Conservation (phyloP, 2,329 filamentous ascomycete species). For the Aspergillus piperis region DNA sequence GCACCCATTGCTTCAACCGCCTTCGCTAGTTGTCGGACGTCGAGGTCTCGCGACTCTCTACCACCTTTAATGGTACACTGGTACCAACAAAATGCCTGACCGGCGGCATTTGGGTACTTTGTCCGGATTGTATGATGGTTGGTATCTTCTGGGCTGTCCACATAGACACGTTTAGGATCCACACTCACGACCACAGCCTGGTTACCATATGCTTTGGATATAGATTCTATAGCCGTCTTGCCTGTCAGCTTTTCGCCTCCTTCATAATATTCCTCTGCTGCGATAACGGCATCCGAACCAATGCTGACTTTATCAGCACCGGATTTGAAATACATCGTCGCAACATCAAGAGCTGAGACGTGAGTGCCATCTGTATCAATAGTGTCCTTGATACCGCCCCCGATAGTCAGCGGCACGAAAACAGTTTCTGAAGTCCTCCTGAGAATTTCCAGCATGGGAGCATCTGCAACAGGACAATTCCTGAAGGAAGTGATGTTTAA, state of each 20-base stretch:
- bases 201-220: conserved; percentile 88
- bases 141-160: conserved; percentile 67
- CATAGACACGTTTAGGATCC: conserved; percentile 89
- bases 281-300: conserved; percentile 88
- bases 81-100: conserved; percentile 89
- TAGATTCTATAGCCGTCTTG: conserved; percentile 91
- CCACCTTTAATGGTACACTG: conserved; percentile 96
- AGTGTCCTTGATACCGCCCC: conserved; percentile 92
- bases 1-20: conserved; percentile 96
- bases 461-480: conserved; percentile 86
- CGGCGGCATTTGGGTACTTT: conserved; percentile 66
- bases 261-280: conserved; percentile 86
- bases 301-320: conserved; percentile 98
- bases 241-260: conserved; percentile 69
- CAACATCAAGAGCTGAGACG: conserved; percentile 88
- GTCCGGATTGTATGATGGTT: conserved; percentile 76
- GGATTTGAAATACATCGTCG: conserved; percentile 94
- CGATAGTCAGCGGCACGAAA: conserved; percentile 93
- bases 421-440: conserved; percentile 84
- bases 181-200: conserved; percentile 96
- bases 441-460: conserved; percentile 94
- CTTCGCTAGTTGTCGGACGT: conserved; percentile 81
- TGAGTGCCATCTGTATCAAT: conserved; percentile 83
- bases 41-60: conserved; percentile 88
- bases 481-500: conserved; percentile 98